Base-by-base conservation (phyloP, 2,329 filamentous ascomycete genomes). In the Fusarium zealandicum region DNA sequence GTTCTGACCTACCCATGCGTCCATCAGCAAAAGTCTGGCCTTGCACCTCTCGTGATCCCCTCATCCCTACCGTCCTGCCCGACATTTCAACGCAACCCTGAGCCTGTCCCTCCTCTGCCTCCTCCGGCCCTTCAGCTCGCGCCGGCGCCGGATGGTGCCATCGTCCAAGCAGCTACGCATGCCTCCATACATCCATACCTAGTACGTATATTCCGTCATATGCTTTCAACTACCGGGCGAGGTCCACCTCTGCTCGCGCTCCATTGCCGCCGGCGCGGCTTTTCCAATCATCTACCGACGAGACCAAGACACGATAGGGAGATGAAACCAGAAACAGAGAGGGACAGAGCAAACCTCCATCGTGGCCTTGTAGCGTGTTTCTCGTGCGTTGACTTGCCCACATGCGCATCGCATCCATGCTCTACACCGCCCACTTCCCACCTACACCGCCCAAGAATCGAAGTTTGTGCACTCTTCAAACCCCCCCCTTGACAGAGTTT, bases 191-290 rank as follows among this genome's bases (percentile, higher is more conserved):
- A n/a, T n/a, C n/a, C n/a, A n/a, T n/a, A n/a, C n/a, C n/a, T n/a
- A n/a, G n/a, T n/a, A n/a, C n/a, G 22, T 25, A 3, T 25, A 25
- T 25, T 25, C 22, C 22, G 9, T 9, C 22, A 8, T 9, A 8
- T 25, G 22, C 9, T 25, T 12, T 30, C 48, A 61, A 61, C 58
- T 61, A 44, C 58, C 57, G 57, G 39, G 20, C 10, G 39, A 42
- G 53, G 35, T 58, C 57, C 57, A 61, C 56, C 22, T 25, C 17
- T 48, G 42, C 41, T 56, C 22, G 9, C 22, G 8, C 9, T 25
- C 8, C 8, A 25, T 25, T 25, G 8, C 22, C 22, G 22, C 22
- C 6, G 9, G 22, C 22, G 39, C 56, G 35, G 38, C 38, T 44
- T 51, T 10, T 2, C 36, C 9, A 27, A 22, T 39, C 40, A 10